Evolutionary conservation across 2,329 filamentous ascomycete species (phyloP), one percentile per base, ranked within the genome.

Genomic region (Paecilomyces formosus): DNA sequence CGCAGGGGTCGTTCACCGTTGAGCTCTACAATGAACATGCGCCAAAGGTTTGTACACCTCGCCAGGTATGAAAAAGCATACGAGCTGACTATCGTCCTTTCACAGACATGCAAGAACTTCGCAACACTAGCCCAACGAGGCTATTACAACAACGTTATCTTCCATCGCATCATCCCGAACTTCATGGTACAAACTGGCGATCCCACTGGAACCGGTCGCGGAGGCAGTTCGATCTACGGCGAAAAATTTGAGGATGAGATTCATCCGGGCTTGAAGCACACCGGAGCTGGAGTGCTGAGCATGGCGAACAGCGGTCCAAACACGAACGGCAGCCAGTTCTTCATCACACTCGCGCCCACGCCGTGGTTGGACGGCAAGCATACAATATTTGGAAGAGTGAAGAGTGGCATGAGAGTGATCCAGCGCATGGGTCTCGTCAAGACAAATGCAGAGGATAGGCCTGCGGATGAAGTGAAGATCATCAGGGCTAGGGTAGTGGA

Each of bases 161-260:
- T 97, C 82, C 94, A 97, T 80, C 92, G 94, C 73, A 87, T 97
- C 67, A 97, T 99, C 70, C 87, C 90, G 56, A 86, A 90, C 76
- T 99, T 99, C 81, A 97, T 99, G 93, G 82, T 96, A 59, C 93
- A 97, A 78, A 90, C 88, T 62, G 92, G 93, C 60, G 94, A 99
- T 74, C 93, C 93, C 1, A 96, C 93, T 0, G 93, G 92, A 61
- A 97, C 92, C 1, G 94, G 94, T 56, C 86, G 92, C 60, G 94
- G 94, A 67, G 94, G 94, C 59, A 81, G 81, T 59, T 92, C 88
- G 61, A 96, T 97, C 78, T 97, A 91, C 76, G 94, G 93, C 68
- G 89, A 92, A 55, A 93, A 90, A 72, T 97, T 97, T 73, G 90
- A 88, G 61, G 94, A 99, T 77, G 94, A 99, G 81, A 93, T 97